Evolutionary conservation across 495 filamentous ascomycete genomes (phyloP).

Genomic region (Xylaria cubensis): DNA sequence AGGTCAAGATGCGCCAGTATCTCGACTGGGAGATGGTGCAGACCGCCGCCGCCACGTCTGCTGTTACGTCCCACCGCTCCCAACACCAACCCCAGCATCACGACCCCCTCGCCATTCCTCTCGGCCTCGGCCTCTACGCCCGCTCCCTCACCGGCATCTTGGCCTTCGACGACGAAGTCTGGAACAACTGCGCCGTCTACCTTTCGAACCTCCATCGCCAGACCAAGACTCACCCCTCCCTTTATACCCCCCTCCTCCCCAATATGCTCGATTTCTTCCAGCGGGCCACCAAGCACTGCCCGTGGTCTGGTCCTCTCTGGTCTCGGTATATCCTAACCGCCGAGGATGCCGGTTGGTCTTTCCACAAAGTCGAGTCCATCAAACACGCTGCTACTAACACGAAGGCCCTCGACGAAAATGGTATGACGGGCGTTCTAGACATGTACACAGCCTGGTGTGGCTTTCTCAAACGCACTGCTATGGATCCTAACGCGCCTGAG

Average conservation of each 20-base stretch:
- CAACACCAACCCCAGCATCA: slow-evolving; percentile 51
- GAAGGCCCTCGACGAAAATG: slow-evolving; percentile 70
- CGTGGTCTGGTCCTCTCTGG: slow-evolving; percentile 92
- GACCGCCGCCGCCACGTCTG: slow-evolving; percentile 35
- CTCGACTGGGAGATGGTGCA: slow-evolving; percentile 81
- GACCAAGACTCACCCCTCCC: slow-evolving; percentile 37
- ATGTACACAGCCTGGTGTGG: slow-evolving; percentile 93
- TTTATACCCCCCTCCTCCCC: slow-evolving; percentile 39
- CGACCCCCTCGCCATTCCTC: slow-evolving; percentile 55
- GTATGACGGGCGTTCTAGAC: slow-evolving; percentile 84
- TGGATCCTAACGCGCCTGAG: slow-evolving; percentile 76
- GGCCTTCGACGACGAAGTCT: slow-evolving; percentile 70
- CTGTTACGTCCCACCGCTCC: not conserved
- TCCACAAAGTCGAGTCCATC: slow-evolving; percentile 81
- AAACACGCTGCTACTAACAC: slow-evolving; percentile 91
- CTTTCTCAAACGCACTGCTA: slow-evolving; percentile 82
- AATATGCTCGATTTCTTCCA: slow-evolving; percentile 59
- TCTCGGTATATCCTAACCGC: slow-evolving; percentile 83
- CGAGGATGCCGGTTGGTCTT: slow-evolving; percentile 75
- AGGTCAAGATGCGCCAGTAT: slow-evolving; percentile 72
- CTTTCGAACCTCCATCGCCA: slow-evolving; percentile 54
- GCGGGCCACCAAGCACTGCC: slow-evolving; percentile 83
- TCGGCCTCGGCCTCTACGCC: slow-evolving; percentile 78
- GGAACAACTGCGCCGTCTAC: slow-evolving; percentile 83
- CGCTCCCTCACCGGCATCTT: slow-evolving; percentile 72